phyloP scores from a whole-genome alignment of 2,329 filamentous ascomycete genomes.

The Lachnellula arida region DNA sequence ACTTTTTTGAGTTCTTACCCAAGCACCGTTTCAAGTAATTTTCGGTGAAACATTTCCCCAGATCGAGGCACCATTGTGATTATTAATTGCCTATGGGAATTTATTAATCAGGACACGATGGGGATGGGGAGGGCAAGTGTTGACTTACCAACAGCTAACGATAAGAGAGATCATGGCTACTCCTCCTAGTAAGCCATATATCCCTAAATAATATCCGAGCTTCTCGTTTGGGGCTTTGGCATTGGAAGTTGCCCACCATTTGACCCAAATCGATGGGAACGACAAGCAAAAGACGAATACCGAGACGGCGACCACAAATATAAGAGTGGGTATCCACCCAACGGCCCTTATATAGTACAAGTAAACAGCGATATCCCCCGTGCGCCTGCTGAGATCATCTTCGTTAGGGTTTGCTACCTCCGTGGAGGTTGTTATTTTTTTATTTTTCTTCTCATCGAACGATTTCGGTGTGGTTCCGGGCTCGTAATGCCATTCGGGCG shows the following conservation, averaged over 20 bases:
- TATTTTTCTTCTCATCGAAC: neutral
- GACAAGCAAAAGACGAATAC: constrained; percentile 3
- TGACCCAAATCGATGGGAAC: constrained; percentile 34
- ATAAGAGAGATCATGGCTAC: neutral
- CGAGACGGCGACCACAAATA: constrained; percentile 9
- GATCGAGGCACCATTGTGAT: constrained; percentile 4
- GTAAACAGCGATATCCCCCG: constrained; percentile 13
- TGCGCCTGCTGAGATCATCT: constrained; percentile 1
- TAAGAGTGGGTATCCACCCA: constrained; percentile 4
- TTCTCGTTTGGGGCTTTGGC: neutral
- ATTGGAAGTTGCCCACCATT: constrained; percentile 19
- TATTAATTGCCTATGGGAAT: neutral
- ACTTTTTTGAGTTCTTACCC: neutral
- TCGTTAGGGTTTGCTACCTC: neutral
- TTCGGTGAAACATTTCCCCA: neutral
- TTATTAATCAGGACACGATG: neutral
- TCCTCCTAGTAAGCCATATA: neutral
- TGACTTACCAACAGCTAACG: constrained; percentile 2
- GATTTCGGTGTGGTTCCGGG: neutral
- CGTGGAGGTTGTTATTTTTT: neutral
- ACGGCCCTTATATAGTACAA: constrained; percentile 18
- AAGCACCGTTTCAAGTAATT: neutral
- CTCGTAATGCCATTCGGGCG: neutral
- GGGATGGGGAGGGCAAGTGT: neutral
- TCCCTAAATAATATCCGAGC: constrained; percentile 1